These are phyloP conservation scores for Picea abies DNA, from an alignment of 83 land plant genomes.

Conservation along the genomic window DNA sequence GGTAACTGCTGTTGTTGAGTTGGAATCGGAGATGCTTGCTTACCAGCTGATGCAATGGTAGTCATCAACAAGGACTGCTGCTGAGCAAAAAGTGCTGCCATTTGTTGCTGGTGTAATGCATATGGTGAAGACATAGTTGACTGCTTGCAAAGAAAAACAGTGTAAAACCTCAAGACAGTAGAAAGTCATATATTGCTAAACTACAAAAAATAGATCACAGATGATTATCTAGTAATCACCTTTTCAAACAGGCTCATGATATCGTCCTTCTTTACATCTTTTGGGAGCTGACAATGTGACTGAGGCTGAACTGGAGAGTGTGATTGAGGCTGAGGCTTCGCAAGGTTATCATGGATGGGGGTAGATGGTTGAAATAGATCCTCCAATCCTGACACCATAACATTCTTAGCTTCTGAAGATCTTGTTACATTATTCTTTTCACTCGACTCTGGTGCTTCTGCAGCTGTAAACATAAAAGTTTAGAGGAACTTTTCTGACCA, in stretches of 20 bases:
- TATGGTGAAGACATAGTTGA: constrained; percentile 13
- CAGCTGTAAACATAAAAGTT: constrained; percentile 5
- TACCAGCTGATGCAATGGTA: constrained; percentile 53
- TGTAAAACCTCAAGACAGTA: no score
- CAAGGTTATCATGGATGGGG: no score
- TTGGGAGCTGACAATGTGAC: constrained; percentile 14
- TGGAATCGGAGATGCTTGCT: constrained; percentile 19
- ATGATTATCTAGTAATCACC: not conserved
- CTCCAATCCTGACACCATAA: constrained; percentile 12
- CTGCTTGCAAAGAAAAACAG: no score
- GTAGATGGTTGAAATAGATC: constrained; percentile 8
- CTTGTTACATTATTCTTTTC: not conserved
- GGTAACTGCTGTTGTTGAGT: constrained; percentile 27
- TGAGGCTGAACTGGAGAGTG: not conserved
- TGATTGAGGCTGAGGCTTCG: constrained; percentile 9
- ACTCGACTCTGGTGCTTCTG: not conserved
- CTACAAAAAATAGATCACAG: not conserved
- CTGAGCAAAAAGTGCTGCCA: constrained; percentile 74
- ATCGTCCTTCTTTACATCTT: constrained; percentile 13
- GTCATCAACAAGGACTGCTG: constrained; percentile 80
- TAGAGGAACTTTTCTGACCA: not conserved
- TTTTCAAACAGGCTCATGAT: constrained; percentile 19
- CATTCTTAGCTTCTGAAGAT: not conserved
- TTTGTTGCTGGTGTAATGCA: constrained; percentile 39
- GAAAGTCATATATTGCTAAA: no score